Conservation (phyloP, 2,329 filamentous ascomycete species). For the Parastagonospora nodorum region DNA sequence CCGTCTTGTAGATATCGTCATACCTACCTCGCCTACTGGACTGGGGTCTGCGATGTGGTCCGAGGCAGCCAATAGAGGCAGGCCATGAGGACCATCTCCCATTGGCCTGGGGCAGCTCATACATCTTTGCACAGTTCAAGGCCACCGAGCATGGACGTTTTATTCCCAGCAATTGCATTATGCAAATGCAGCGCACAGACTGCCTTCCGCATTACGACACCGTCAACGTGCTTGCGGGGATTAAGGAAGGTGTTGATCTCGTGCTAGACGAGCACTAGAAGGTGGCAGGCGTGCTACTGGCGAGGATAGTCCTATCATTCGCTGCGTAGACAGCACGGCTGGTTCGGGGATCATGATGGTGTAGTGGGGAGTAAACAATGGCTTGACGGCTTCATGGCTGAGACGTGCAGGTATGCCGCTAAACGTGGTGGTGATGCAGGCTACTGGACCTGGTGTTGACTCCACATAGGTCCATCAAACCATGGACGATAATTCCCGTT, state of each 20-base stretch:
- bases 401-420: conserved; percentile 2
- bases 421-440: conserved; percentile 1
- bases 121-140: not conserved
- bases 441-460: not conserved
- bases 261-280: not conserved
- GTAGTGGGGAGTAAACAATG: not conserved
- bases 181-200: conserved; percentile 6
- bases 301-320: not conserved
- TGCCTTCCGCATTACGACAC: not conserved
- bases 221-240: conserved; percentile 3
- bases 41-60: not conserved
- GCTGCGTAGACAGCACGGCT: not conserved
- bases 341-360: conserved; percentile 1
- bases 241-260: not conserved
- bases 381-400: conserved; percentile 4
- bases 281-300: not conserved
- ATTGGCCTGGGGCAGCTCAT: not conserved
- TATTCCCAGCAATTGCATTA: not conserved
- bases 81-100: not conserved
- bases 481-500: not conserved
- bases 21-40: not conserved
- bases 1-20: too few relatives aligned
- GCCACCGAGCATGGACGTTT: not conserved
- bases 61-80: conserved; percentile 4
- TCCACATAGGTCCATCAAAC: not conserved